Evolutionary conservation across 2,329 filamentous ascomycete genomes (phyloP), one percentile per base, ranked within the genome.

Genomic region (Sporothrix inflata): DNA sequence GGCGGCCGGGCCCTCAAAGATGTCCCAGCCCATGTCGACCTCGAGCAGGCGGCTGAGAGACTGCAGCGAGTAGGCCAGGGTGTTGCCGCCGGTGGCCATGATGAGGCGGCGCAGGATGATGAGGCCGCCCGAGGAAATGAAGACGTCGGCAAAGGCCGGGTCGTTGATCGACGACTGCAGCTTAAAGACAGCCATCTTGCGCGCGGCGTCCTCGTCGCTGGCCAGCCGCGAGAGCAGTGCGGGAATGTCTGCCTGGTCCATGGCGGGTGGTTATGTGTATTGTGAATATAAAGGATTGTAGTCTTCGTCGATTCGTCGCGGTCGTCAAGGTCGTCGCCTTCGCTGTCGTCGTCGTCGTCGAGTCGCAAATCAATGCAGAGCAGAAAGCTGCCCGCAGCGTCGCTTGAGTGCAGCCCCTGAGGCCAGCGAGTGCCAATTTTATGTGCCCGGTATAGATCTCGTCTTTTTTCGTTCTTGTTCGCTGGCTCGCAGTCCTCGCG

Each of bases 121-220:
- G 75, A 98, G 86, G 4, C 96, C 96, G 72, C 94, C 94, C 67
- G 94, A 92, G 69, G 92, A 90, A 74, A 98, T 97, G 84, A 99
- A 99, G 77, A 97, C 90, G 81, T 98, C 96, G 78, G 96, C 96
- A 81, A 98, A 98, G 68, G 94, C 92, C 34, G 95, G 95, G 82
- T 99, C 96, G 80, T 94, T 95, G 82, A 99, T 97, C 74, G 93
- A 94, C 75, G 89, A 91, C 83, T 99, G 96, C 76, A 99, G 89
- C 84, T 98, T 98, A 88, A 99, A 99, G 74, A 97, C 96, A 74
- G 96, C 96, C 93, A 98, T 98, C 83, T 99, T 99, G 79, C 94
- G 93, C 77, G 93, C 91, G 72, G 93, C 94, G 85, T 99, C 96
- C 83, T 97, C 89, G 77, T 91, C 88, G 82, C 89, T 90, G 53